These are phyloP conservation scores for Huntiella omanensis DNA, from an alignment of 2,329 filamentous ascomycete genomes.

Conservation along the genomic window DNA sequence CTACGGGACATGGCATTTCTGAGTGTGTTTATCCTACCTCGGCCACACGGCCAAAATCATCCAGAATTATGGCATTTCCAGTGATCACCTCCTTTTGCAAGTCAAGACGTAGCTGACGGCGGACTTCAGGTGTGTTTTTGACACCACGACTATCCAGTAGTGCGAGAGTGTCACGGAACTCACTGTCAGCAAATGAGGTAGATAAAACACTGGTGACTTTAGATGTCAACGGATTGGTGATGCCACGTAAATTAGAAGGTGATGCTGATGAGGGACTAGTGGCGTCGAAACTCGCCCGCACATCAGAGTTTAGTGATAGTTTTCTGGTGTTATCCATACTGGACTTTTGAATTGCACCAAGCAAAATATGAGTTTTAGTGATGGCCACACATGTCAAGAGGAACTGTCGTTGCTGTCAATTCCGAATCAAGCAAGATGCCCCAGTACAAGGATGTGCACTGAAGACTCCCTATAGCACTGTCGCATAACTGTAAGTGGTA, in stretches of 20 bases:
- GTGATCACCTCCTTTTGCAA: conserved; percentile 85
- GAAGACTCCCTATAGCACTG: too few species aligned
- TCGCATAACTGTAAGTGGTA: too few species aligned
- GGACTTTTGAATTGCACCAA: not conserved
- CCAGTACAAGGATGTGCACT: too few species aligned
- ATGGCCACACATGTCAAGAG: too few species aligned
- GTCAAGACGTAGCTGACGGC: conserved; percentile 62
- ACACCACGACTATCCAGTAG: conserved; percentile 56
- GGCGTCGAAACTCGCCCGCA: not conserved
- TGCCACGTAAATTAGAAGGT: conserved; percentile 15
- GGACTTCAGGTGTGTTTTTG: conserved; percentile 56
- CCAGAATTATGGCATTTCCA: conserved; percentile 74
- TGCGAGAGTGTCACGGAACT: conserved; percentile 69
- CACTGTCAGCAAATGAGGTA: conserved; percentile 77
- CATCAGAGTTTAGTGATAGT: not conserved
- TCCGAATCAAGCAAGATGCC: too few species aligned
- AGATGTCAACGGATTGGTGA: conserved; percentile 45
- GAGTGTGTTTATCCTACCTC: conserved; percentile 38
- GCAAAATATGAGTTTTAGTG: too few species aligned
- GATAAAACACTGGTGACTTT: conserved; percentile 76
- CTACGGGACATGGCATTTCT: not conserved
- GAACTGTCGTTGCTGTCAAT: too few species aligned
- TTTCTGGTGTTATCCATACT: conserved; percentile 6
- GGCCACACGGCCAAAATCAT: conserved; percentile 75
- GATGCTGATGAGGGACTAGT: conserved; percentile 14